These are phyloP conservation scores for Lolium perenne DNA, from an alignment of 176 grass and related monocot genomes.

Conservation along the genomic window DNA sequence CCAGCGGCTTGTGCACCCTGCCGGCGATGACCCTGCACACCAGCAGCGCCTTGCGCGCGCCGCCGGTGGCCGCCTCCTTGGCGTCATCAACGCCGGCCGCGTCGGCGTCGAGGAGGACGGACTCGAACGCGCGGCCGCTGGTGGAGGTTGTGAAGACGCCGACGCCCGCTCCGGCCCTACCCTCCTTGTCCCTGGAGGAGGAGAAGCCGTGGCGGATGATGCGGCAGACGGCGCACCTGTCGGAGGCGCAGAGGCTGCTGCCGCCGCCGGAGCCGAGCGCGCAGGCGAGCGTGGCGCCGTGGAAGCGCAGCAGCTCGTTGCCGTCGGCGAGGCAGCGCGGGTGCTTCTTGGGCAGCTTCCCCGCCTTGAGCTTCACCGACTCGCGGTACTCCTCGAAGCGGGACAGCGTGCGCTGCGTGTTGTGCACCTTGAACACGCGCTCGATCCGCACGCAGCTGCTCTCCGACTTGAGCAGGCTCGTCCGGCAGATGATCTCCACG, in stretches of 20 bases:
- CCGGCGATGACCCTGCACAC: constrained; percentile 93
- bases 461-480: constrained; percentile 87
- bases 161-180: constrained; percentile 39
- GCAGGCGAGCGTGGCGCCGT: constrained; percentile 77
- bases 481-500: constrained; percentile 96
- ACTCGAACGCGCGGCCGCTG: constrained; percentile 79
- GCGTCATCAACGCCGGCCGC: background rate
- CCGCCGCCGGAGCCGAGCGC: constrained; percentile 42
- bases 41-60: constrained; percentile 64
- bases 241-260: constrained; percentile 65
- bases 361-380: constrained; percentile 71
- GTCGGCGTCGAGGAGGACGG: constrained; percentile 43
- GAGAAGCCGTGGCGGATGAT: constrained; percentile 82
- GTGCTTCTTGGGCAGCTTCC: constrained; percentile 90
- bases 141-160: constrained; percentile 92
- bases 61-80: background rate
- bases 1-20: constrained; percentile 85
- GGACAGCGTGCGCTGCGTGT: constrained; percentile 86
- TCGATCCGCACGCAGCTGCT: constrained; percentile 85
- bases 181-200: constrained; percentile 52
- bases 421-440: constrained; percentile 94
- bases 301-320: constrained; percentile 89
- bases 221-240: constrained; percentile 74
- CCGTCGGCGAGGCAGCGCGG: constrained; percentile 89
- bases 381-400: constrained; percentile 97